These are phyloP conservation scores for Imleria badia DNA, from an alignment of 768 basidiomycete species.

Conservation along the genomic window DNA sequence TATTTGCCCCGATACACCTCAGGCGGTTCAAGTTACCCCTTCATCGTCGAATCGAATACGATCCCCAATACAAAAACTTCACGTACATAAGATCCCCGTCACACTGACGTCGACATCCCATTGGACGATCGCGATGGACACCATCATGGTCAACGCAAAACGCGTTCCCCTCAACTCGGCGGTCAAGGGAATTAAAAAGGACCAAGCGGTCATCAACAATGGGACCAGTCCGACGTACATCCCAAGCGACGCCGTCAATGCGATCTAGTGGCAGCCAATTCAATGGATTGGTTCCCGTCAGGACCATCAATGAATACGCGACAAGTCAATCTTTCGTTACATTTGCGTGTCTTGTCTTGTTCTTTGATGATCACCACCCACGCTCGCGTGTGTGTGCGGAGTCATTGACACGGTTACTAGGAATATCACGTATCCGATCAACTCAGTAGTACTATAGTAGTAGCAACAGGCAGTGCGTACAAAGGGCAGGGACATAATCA, in stretches of 20 bases:
- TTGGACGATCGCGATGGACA: slow-evolving; percentile 44
- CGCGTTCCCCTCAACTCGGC: slow-evolving; percentile 29
- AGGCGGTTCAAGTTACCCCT: slow-evolving; percentile 42
- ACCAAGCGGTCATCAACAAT: slow-evolving; percentile 40
- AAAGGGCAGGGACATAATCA: slow-evolving; percentile 91
- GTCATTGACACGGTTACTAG: too few relatives aligned
- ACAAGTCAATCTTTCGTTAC: slow-evolving; percentile 30
- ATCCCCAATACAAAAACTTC: slow-evolving; percentile 33
- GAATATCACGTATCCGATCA: slow-evolving; percentile 36
- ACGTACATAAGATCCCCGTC: slow-evolving; percentile 32
- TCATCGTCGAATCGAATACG: slow-evolving; percentile 46
- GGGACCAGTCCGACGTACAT: slow-evolving; percentile 42
- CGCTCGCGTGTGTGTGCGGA: not conserved
- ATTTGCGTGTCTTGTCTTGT: slow-evolving; percentile 1
- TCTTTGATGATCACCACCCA: not conserved
- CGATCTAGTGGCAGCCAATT: slow-evolving; percentile 42
- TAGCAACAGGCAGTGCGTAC: slow-evolving; percentile 89
- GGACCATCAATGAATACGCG: too few relatives aligned
- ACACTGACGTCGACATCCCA: slow-evolving; percentile 34
- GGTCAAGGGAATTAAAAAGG: slow-evolving; percentile 31
- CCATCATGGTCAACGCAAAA: slow-evolving; percentile 36
- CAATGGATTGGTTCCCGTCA: slow-evolving; percentile 35
- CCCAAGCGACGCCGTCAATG: slow-evolving; percentile 34
- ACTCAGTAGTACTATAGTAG: too few relatives aligned
- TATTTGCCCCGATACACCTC: slow-evolving; percentile 41